Conservation (phyloP, 225 moss, liverwort and hornwort species). For the Physcomitrellopsis africana region DNA sequence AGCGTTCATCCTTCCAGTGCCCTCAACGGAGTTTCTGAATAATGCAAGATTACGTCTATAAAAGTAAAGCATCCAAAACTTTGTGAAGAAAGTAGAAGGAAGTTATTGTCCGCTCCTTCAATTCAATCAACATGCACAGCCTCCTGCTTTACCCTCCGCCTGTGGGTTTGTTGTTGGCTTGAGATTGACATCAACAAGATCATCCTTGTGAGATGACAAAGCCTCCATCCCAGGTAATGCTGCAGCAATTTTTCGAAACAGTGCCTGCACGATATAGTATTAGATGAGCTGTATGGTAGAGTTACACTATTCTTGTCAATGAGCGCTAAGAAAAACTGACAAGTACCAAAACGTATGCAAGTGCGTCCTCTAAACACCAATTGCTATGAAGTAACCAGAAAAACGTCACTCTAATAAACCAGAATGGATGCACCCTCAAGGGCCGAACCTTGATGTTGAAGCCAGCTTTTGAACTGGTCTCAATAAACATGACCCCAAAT, state of each 20-base stretch:
- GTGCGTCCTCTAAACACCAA: not conserved
- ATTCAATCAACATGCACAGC: slow-evolving; percentile 72
- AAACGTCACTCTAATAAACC: not conserved
- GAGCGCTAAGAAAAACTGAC: not conserved
- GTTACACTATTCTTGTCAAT: not conserved
- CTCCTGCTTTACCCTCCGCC: slow-evolving; percentile 70
- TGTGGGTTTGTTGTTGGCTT: slow-evolving; percentile 76
- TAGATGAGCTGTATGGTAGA: not conserved
- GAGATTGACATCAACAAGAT: slow-evolving; percentile 90
- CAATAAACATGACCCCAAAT: slow-evolving; percentile 73
- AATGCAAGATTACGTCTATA: slow-evolving; percentile 33
- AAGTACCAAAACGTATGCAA: not conserved
- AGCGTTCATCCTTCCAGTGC: not conserved
- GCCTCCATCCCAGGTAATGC: slow-evolving; percentile 99
- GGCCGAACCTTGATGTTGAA: slow-evolving; percentile 70
- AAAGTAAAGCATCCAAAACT: slow-evolving; percentile 26
- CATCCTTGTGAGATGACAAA: slow-evolving; percentile 84
- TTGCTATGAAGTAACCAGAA: not conserved
- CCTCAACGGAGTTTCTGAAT: slow-evolving; percentile 9
- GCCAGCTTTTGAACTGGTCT: slow-evolving; percentile 72
- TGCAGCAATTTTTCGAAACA: slow-evolving; percentile 95
- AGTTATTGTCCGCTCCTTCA: slow-evolving; percentile 4
- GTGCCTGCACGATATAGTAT: slow-evolving; percentile 53
- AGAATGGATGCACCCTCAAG: not conserved
- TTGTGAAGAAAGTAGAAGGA: slow-evolving; percentile 16